Base-by-base conservation (phyloP, 2,329 filamentous ascomycete genomes). In the Rugonectria rugulosa region DNA sequence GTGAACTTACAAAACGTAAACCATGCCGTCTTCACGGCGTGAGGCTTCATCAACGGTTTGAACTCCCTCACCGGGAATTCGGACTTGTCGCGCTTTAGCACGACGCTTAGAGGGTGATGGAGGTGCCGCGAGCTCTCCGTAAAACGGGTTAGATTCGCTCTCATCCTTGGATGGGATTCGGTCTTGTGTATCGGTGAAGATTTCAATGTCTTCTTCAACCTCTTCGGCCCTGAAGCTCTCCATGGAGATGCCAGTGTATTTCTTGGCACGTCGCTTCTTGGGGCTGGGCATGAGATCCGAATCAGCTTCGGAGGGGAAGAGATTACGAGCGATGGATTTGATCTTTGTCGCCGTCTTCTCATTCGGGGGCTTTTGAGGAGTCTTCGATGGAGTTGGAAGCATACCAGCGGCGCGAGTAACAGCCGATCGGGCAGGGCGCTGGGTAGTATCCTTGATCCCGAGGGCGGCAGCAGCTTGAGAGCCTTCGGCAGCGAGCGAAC, bases 161-260 rank as follows among this genome's bases (percentile, higher is more conserved):
- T 75, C 70, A 65, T 92, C 89, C 36, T 85, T 76, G 60, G 86
- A 82, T 17, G 91, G 91, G 36, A 92, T 74, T 50, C 88, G 87
- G 63, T 96, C 92, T 61, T 92, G 88, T 1, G 90, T 86, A 71
- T 95, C 90, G 34, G 88, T 92, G 69, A 87, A 94, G 67, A 94
- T 91, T 61, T 83, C 73, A 63, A 93, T 90, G n/a, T 79, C 72
- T 36, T 81, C 77, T 36, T 85, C 80, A 7, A 80, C 74, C n/a
- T 83, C 80, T 45, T 86, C 82, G 7, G 73, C 80, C 20, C 73
- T 76, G 68, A 88, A 87, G 72, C 84, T 87, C 59, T 83, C 81
- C 60, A 87, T 67, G 10, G 79, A 76, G 37, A 81, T 73, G 45
- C 81, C 80, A 5, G 75, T 79, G 70, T 85, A 82, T 71, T 84